These are phyloP conservation scores for Apiospora phragmitis DNA, from an alignment of 2,329 filamentous ascomycete genomes.

Conservation along the genomic window DNA sequence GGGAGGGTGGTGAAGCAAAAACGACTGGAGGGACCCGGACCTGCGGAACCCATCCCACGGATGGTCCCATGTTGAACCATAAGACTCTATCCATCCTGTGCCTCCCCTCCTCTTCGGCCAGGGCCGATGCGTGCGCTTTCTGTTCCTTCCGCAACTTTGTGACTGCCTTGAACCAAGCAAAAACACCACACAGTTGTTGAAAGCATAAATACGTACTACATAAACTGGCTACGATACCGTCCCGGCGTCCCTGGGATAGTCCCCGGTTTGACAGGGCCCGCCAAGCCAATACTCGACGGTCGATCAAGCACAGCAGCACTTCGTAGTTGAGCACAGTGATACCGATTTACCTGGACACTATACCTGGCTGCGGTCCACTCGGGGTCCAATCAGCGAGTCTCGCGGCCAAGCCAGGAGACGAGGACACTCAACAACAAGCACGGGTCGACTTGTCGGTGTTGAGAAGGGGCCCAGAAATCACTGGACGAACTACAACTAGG, in stretches of 20 bases:
- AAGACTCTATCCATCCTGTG: background rate
- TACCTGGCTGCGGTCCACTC: background rate
- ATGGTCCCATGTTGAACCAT: constrained; percentile 7
- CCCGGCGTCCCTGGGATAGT: constrained; percentile 1
- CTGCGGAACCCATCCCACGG: background rate
- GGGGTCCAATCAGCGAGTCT: background rate
- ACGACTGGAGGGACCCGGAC: background rate
- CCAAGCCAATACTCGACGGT: constrained; percentile 6
- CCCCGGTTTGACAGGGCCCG: background rate
- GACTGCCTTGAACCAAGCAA: background rate
- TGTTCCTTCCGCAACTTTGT: background rate
- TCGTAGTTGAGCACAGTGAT: constrained; percentile 6
- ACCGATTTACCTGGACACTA: background rate
- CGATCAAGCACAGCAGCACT: constrained; percentile 9
- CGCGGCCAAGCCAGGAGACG: background rate
- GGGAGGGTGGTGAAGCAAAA: background rate
- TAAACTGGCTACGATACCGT: constrained; percentile 1
- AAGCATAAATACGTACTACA: background rate
- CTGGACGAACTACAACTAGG: constrained; percentile 7
- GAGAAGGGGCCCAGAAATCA: constrained; percentile 3
- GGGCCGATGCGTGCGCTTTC: background rate
- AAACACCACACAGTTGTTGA: background rate
- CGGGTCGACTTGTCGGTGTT: constrained; percentile 8
- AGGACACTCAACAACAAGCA: background rate
- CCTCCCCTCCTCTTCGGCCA: background rate